A percentile compares a stretch with the other conserved stretches of the same genome.
Conservation (phyloP, 2,329 filamentous ascomycete species). For the Neurospora sp. region DNA sequence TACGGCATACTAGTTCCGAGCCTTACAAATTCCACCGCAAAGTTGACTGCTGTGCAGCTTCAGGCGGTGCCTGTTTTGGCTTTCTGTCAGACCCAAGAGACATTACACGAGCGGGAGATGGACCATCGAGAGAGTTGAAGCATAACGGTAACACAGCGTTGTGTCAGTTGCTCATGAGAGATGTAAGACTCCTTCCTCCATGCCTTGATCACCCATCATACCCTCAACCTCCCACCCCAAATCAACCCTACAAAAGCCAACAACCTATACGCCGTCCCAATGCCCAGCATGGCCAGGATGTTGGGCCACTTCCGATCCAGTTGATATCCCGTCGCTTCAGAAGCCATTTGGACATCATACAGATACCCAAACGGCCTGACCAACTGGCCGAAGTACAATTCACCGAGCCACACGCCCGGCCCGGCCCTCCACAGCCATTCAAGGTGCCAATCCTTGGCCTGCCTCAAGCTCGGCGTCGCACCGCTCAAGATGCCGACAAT, state of each 20-base stretch:
- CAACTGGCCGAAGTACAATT: constrained; percentile 44
- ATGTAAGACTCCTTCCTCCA: not conserved
- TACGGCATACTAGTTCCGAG: not conserved
- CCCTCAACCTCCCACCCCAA: constrained; percentile 22
- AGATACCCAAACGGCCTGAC: constrained; percentile 38
- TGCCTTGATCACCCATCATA: not conserved
- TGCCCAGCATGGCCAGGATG: constrained; percentile 30
- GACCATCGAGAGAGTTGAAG: not conserved
- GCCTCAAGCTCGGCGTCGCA: constrained; percentile 38
- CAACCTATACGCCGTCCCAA: constrained; percentile 35
- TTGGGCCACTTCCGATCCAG: constrained; percentile 36
- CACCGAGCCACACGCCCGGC: constrained; percentile 45
- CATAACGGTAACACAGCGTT: not conserved
- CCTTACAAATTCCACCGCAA: not conserved
- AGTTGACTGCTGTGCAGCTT: not conserved
- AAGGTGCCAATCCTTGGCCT: constrained; percentile 40
- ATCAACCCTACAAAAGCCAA: constrained; percentile 33
- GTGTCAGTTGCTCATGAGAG: not conserved
- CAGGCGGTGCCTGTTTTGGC: not conserved
- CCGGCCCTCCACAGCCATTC: constrained; percentile 45
- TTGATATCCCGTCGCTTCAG: constrained; percentile 32
- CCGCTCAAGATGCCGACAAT: constrained; percentile 45
- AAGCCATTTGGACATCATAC: constrained; percentile 39
- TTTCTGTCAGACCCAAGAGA: not conserved
- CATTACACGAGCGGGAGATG: not conserved